These are phyloP conservation scores for Dissoconium aciculare DNA, from an alignment of 2,329 filamentous ascomycete genomes.

Conservation along the genomic window DNA sequence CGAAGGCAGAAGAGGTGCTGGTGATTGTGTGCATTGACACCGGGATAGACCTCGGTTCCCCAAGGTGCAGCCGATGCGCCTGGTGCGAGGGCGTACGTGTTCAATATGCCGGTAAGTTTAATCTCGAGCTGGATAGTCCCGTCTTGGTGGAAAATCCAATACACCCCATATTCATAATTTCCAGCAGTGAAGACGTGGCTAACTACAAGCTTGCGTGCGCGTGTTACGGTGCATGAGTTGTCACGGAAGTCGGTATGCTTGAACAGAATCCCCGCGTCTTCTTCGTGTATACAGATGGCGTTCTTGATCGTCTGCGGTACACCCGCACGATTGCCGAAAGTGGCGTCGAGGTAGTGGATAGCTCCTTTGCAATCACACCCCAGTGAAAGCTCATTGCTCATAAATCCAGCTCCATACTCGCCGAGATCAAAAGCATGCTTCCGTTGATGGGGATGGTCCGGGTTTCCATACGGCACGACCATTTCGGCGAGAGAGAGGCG, in stretches of 20 bases:
- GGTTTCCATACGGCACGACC: constrained; percentile 81
- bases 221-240: constrained; percentile 71
- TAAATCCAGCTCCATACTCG: constrained; percentile 69
- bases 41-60: constrained; percentile 82
- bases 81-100: constrained; percentile 70
- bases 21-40: constrained; percentile 90
- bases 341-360: constrained; percentile 82
- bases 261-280: constrained; percentile 81
- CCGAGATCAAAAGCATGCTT: constrained; percentile 73
- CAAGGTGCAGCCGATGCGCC: constrained; percentile 72
- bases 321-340: constrained; percentile 61
- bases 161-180: constrained; percentile 80
- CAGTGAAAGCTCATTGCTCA: constrained; percentile 62
- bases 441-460: constrained; percentile 62
- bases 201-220: constrained; percentile 70
- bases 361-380: constrained; percentile 79
- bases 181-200: constrained; percentile 90
- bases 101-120: constrained; percentile 77
- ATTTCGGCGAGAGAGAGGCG: constrained; percentile 80
- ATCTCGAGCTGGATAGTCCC: constrained; percentile 85
- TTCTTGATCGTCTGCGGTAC: constrained; percentile 75
- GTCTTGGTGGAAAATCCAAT: constrained; percentile 88
- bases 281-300: constrained; percentile 88
- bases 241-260: constrained; percentile 83
- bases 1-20: constrained; percentile 90